Conservation (phyloP, 306 rosid genomes). For the Citrullus colocynthis region DNA sequence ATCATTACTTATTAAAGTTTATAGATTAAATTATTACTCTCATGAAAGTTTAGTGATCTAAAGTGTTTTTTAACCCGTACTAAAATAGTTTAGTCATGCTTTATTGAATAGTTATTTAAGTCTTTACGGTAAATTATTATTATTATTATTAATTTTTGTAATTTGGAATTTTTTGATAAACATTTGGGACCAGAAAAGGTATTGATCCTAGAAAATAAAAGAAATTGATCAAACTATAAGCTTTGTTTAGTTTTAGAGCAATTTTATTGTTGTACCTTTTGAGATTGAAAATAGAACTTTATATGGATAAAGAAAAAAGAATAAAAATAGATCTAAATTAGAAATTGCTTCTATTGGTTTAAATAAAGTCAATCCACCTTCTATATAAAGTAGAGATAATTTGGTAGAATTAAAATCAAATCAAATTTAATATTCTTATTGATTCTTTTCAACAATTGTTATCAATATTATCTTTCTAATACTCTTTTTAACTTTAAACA, state of each 20-base stretch:
- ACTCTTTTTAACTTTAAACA: not conserved
- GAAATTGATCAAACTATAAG: not conserved
- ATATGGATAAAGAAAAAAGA: too few relatives aligned
- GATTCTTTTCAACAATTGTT: not conserved
- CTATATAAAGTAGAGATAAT: not conserved
- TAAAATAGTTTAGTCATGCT: too few relatives aligned
- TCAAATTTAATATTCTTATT: not conserved
- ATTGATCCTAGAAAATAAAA: not conserved
- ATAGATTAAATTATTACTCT: too few relatives aligned
- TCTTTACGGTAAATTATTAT: too few relatives aligned
- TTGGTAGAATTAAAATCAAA: not conserved
- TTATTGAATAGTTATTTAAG: not conserved
- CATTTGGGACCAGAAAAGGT: not conserved
- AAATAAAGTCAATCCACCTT: not conserved
- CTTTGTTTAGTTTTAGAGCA: not conserved
- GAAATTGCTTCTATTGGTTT: not conserved
- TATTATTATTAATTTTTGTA: too few relatives aligned
- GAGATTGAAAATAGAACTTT: not conserved
- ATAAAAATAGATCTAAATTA: not conserved
- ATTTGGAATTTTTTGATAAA: too few relatives aligned
- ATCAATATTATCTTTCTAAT: not conserved
- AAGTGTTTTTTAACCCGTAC: too few relatives aligned
- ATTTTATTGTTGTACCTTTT: not conserved
- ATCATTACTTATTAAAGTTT: too few relatives aligned
- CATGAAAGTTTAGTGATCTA: too few relatives aligned